phyloP scores from a whole-genome alignment of 306 rosid species.

The Abrus pulchellus region DNA sequence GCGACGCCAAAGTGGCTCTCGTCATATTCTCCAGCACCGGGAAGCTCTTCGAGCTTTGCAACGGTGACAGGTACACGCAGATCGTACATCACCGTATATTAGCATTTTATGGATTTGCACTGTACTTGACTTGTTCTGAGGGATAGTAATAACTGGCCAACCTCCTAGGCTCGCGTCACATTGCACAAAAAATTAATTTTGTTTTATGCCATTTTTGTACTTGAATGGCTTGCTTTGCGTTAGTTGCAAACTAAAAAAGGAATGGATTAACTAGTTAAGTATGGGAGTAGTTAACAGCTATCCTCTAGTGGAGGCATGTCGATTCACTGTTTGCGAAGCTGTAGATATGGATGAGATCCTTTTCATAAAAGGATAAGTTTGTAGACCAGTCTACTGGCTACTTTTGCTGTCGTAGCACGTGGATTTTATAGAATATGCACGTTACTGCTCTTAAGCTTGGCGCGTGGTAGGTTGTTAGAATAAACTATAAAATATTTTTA shows the following conservation, averaged over 20 bases:
- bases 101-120: neutral
- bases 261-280: neutral
- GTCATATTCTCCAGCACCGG: conserved; percentile 39
- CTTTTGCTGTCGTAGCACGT: no score
- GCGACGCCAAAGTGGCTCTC: conserved; percentile 36
- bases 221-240: neutral
- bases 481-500: no score
- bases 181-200: neutral
- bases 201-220: neutral
- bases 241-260: neutral
- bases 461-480: no score
- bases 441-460: no score
- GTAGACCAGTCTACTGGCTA: no score
- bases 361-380: neutral
- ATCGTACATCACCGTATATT: neutral
- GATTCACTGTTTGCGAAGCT: neutral
- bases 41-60: conserved; percentile 31
- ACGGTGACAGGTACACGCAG: conserved; percentile 33
- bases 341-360: neutral
- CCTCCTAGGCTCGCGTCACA: neutral
- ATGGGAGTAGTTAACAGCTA: neutral
- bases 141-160: neutral
- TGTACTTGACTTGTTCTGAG: neutral
- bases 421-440: no score
- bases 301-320: neutral